A percentile compares a stretch with the other conserved stretches of the same genome.
Evolutionary conservation across 1,139 yeast genomes (phyloP).

Genomic region (Pneumocystis sp.): DNA sequence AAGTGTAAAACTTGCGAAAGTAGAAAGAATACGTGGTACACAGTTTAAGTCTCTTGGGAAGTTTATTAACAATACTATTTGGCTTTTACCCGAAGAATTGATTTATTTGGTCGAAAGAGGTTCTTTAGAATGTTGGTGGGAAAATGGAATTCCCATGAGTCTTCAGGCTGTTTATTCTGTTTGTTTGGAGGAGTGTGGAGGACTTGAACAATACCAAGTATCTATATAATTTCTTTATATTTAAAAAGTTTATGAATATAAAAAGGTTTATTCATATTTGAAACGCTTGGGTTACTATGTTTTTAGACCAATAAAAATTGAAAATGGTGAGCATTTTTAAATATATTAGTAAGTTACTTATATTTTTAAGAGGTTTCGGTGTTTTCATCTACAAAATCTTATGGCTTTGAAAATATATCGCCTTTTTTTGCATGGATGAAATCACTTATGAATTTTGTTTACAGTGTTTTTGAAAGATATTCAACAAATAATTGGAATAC

Average conservation of each 20-base stretch:
- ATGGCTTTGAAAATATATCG: not conserved
- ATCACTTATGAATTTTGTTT: constrained; percentile 1
- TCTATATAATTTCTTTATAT: not conserved
- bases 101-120: constrained; percentile 77
- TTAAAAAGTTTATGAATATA: not conserved
- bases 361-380: not conserved
- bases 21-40: constrained; percentile 53
- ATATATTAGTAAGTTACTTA: not conserved
- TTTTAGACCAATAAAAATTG: constrained; percentile 22
- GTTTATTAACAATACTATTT: constrained; percentile 29
- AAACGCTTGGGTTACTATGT: constrained; percentile 72
- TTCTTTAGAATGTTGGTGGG: constrained; percentile 42
- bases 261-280: constrained; percentile 51
- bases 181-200: constrained; percentile 31
- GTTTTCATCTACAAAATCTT: not conserved
- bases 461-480: constrained; percentile 2
- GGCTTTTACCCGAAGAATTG: constrained; percentile 52
- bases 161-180: constrained; percentile 52
- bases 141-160: constrained; percentile 34
- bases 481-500: constrained; percentile 12
- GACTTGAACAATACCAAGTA: constrained; percentile 38
- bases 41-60: constrained; percentile 62
- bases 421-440: not conserved
- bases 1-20: constrained; percentile 29
- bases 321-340: not conserved